Evolutionary conservation across 305 asterid genomes (phyloP).

Genomic region (Solanum hybrid): DNA sequence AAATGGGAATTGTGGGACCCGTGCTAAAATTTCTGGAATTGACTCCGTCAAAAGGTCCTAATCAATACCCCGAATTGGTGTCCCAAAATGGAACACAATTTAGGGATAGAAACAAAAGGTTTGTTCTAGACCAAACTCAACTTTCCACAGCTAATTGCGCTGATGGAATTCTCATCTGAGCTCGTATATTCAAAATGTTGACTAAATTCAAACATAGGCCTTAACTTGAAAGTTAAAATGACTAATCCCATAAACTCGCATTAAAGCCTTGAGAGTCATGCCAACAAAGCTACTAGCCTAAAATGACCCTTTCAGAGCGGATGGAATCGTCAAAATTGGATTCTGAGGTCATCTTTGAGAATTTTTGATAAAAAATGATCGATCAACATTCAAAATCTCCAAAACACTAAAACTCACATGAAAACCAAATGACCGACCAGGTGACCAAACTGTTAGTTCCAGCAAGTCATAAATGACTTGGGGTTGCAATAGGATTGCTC

Average conservation of each 20-base stretch:
- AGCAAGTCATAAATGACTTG: not conserved
- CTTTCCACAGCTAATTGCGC: not conserved
- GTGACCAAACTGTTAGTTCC: not conserved
- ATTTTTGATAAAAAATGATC: too few relatives aligned
- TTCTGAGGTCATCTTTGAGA: too few relatives aligned
- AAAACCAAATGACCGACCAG: not conserved
- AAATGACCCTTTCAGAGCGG: not conserved
- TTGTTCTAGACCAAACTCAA: not conserved
- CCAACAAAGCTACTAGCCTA: not conserved
- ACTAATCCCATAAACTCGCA: not conserved
- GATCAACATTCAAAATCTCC: not conserved
- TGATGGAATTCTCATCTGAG: not conserved
- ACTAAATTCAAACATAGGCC: not conserved
- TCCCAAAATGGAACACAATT: not conserved
- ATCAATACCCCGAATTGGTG: not conserved
- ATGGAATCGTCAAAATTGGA: not conserved
- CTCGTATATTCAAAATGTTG: not conserved
- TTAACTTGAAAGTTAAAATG: not conserved
- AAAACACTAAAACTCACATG: not conserved
- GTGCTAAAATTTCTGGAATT: not conserved
- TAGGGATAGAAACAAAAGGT: not conserved
- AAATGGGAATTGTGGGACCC: not conserved
- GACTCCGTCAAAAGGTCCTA: not conserved
- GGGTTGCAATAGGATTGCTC: not conserved
- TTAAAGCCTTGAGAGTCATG: not conserved